These are phyloP conservation scores for Xylaria telfairii DNA, from an alignment of 495 filamentous ascomycete genomes.

Conservation along the genomic window DNA sequence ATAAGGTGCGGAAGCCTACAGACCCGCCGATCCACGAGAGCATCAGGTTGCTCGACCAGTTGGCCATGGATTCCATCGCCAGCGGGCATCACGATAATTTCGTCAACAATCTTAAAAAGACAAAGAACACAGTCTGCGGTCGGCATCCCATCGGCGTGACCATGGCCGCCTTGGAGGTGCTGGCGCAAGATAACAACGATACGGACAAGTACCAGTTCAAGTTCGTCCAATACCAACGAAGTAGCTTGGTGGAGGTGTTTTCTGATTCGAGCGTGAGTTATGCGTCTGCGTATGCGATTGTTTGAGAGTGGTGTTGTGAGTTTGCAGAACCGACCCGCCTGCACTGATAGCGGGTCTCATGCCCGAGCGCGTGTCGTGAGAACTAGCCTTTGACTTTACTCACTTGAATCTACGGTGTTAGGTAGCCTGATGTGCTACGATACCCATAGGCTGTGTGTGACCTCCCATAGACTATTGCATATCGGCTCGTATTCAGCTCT, in stretches of 20 bases:
- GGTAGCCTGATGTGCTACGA: background rate
- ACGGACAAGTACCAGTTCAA: conserved; percentile 69
- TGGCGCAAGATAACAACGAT: conserved; percentile 47
- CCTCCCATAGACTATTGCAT: background rate
- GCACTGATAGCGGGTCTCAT: conserved; percentile 28
- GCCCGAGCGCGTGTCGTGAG: conserved; percentile 4
- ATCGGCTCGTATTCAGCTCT: background rate
- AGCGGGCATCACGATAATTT: conserved; percentile 74
- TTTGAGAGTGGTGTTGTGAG: conserved; percentile 40
- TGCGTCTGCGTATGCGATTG: conserved; percentile 76
- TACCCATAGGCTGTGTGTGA: background rate
- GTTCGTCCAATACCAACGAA: conserved; percentile 92
- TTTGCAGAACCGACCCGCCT: background rate
- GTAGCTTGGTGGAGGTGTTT: conserved; percentile 72
- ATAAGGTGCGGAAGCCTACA: conserved; percentile 38
- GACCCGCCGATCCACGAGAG: conserved; percentile 78
- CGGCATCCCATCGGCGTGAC: conserved; percentile 94
- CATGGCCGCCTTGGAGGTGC: conserved; percentile 81
- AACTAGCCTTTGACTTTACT: conserved; percentile 10
- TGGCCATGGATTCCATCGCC: conserved; percentile 83
- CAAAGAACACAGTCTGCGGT: conserved; percentile 93
- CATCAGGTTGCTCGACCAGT: conserved; percentile 79
- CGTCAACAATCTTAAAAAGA: conserved; percentile 68
- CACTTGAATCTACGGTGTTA: conserved; percentile 6
- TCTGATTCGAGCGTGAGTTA: conserved; percentile 94